These are phyloP conservation scores for Lophium mytilinum DNA, from an alignment of 495 filamentous ascomycete genomes.

Conservation along the genomic window DNA sequence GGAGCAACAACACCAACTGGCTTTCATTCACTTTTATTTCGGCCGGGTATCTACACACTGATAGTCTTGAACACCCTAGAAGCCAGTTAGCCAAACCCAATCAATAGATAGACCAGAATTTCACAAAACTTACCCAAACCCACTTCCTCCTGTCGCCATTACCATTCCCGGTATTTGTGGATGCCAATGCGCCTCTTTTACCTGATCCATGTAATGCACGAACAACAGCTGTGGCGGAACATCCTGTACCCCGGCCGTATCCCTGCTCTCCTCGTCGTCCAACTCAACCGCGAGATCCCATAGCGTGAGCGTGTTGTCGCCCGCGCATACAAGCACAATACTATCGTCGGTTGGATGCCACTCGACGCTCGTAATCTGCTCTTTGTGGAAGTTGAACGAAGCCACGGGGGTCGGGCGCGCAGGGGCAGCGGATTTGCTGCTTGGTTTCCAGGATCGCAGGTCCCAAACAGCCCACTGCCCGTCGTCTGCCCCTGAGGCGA, in stretches of 20 bases:
- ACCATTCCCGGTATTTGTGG: slow-evolving; percentile 88
- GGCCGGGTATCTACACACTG: slow-evolving; percentile 42
- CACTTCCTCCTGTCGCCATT: slow-evolving; percentile 79
- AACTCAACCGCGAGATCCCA: slow-evolving; percentile 97
- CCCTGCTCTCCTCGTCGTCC: slow-evolving; percentile 90
- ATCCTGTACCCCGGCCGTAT: slow-evolving; percentile 76
- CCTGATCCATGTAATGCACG: slow-evolving; percentile 88
- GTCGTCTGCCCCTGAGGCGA: slow-evolving; percentile 90
- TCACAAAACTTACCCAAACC: slow-evolving; percentile 55
- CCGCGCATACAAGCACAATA: slow-evolving; percentile 84
- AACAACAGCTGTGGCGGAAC: slow-evolving; percentile 93
- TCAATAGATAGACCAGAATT: background rate
- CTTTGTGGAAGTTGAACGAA: slow-evolving; percentile 85
- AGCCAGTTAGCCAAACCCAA: background rate
- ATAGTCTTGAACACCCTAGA: slow-evolving; percentile 25
- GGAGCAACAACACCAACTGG: background rate
- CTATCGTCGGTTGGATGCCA: slow-evolving; percentile 97
- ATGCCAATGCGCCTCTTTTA: slow-evolving; percentile 97
- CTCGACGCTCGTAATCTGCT: slow-evolving; percentile 91
- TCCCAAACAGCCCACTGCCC: slow-evolving; percentile 97
- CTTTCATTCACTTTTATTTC: background rate
- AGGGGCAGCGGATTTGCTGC: slow-evolving; percentile 33
- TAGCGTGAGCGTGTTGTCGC: slow-evolving; percentile 86
- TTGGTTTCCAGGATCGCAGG: slow-evolving; percentile 82
- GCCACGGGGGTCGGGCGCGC: slow-evolving; percentile 65